Conservation (phyloP, 2,329 filamentous ascomycete species). For the Pseudocercospora pini-densiflorae region DNA sequence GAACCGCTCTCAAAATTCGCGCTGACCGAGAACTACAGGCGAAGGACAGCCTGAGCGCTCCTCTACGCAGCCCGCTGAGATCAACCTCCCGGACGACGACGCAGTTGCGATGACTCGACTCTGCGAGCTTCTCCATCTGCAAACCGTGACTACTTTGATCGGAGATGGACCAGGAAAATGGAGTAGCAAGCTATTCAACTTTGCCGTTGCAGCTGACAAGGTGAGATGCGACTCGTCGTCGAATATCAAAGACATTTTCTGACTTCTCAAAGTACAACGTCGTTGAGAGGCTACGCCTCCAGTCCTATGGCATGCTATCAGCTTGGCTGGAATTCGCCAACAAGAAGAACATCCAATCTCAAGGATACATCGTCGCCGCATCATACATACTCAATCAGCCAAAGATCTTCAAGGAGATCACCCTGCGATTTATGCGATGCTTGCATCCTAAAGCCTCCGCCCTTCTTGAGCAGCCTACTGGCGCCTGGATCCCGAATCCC, state of each 20-base stretch:
- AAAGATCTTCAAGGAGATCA: background rate
- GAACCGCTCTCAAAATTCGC: background rate
- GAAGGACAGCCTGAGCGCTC: conserved; percentile 5
- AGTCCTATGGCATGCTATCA: background rate
- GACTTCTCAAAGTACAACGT: background rate
- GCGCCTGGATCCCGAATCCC: background rate
- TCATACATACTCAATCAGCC: background rate
- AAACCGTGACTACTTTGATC: background rate
- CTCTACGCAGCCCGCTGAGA: background rate
- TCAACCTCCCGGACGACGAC: conserved; percentile 18
- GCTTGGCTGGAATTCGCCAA: background rate
- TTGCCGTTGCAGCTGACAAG: conserved; percentile 1
- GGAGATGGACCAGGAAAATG: too few relatives aligned
- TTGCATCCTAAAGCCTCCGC: background rate
- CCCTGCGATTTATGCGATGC: background rate
- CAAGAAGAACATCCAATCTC: background rate
- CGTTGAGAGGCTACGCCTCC: background rate
- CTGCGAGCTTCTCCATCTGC: background rate
- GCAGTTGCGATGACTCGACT: conserved; percentile 9
- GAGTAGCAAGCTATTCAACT: background rate
- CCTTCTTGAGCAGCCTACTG: background rate
- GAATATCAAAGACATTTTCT: background rate
- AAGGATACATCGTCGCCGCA: background rate
- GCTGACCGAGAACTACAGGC: background rate
- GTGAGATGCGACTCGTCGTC: background rate